Conservation (phyloP, 1,139 yeast species). For the Maudiozyma humilis region DNA sequence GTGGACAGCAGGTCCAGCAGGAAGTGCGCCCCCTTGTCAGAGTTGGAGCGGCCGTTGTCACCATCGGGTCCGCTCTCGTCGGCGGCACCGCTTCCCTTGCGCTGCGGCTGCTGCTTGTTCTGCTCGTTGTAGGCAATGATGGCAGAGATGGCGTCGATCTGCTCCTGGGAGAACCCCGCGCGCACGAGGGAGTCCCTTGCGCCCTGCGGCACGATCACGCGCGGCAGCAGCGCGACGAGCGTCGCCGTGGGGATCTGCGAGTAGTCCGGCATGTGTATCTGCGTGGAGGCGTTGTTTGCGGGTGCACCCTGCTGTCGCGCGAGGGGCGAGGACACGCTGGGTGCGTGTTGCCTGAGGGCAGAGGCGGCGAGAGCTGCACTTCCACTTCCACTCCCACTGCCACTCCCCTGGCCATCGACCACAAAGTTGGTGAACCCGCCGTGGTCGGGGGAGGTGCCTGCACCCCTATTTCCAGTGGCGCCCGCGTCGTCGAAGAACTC, state of each 20-base stretch:
- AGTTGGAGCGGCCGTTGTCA: neutral
- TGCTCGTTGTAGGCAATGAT: conserved; percentile 61
- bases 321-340: conserved; percentile 21
- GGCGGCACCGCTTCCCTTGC: neutral
- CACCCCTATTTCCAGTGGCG: no score
- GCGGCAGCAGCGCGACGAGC: conserved; percentile 29
- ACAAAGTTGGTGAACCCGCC: conserved; percentile 27
- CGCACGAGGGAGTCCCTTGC: conserved; percentile 54
- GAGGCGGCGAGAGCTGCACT: conserved; percentile 5
- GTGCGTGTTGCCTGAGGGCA: conserved; percentile 9
- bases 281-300: conserved; percentile 10
- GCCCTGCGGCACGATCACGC: conserved; percentile 61
- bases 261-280: conserved; percentile 28
- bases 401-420: conserved; percentile 5
- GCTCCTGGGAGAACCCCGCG: conserved; percentile 59
- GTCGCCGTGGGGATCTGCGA: conserved; percentile 28
- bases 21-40: conserved; percentile 7
- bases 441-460: no score
- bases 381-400: conserved; percentile 2
- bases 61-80: neutral
- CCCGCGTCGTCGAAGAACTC: no score
- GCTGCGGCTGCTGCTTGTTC: neutral
- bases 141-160: conserved; percentile 64
- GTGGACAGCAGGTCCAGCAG: conserved; percentile 8
- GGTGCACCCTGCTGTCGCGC: conserved; percentile 3